Evolutionary conservation across 305 asterid genomes (phyloP).

Genomic region (Fraxinus ornus): DNA sequence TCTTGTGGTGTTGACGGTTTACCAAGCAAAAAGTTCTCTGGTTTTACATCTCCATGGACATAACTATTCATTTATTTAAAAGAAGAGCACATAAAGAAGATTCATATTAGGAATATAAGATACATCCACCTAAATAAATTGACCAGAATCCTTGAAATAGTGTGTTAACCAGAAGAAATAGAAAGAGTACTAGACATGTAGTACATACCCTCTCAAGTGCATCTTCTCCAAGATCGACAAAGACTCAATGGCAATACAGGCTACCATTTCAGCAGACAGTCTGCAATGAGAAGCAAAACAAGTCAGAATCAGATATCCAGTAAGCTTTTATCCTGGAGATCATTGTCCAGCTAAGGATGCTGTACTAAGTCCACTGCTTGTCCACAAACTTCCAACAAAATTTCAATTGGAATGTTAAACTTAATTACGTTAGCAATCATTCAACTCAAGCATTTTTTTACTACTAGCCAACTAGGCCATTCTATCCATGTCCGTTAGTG

Average conservation of each 20-base stretch:
- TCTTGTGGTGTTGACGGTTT: conserved; percentile 81
- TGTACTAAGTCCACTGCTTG: not conserved
- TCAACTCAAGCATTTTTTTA: not conserved
- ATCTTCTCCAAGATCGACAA: conserved; percentile 94
- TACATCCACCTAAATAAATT: conserved; percentile 25
- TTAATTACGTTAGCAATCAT: not conserved
- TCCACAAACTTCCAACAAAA: not conserved
- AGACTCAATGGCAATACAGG: conserved; percentile 96
- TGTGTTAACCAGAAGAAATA: not conserved
- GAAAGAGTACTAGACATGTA: not conserved
- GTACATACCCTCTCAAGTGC: conserved; percentile 73
- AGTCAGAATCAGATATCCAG: not conserved
- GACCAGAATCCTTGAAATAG: not conserved
- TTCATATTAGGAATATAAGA: not conserved
- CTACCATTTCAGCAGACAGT: conserved; percentile 95
- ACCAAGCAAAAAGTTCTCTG: conserved; percentile 95
- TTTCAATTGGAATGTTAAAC: not conserved
- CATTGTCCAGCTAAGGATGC: not conserved
- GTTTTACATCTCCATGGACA: conserved; percentile 99
- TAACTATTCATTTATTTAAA: conserved; percentile 34
- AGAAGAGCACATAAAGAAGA: not conserved
- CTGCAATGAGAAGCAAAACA: conserved; percentile 37
- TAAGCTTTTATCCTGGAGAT: not conserved
- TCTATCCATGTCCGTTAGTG: not conserved
- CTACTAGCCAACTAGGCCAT: not conserved